Conservation (phyloP, 768 basidiomycete genomes). For the Collybiopsis luxurians region DNA sequence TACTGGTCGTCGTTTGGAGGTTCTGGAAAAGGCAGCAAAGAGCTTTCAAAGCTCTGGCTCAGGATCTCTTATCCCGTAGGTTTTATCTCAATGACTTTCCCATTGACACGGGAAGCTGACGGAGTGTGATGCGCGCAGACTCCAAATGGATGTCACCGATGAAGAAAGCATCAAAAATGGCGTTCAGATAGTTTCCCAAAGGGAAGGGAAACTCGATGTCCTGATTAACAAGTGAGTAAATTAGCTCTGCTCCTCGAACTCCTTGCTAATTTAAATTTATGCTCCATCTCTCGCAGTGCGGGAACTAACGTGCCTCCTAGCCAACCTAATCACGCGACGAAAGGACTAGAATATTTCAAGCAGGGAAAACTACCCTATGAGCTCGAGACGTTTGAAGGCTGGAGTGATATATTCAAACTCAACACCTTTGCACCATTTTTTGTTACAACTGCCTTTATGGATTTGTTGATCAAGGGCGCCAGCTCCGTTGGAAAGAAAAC, state of each 20-base stretch:
- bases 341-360: neutral
- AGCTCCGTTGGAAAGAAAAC: neutral
- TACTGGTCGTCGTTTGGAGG: neutral
- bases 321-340: neutral
- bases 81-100: neutral
- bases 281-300: neutral
- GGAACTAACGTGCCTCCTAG: neutral
- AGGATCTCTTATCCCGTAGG: neutral
- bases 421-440: slow-evolving; percentile 8
- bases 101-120: neutral
- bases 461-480: slow-evolving; percentile 35
- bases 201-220: slow-evolving; percentile 2
- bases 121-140: neutral
- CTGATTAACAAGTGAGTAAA: slow-evolving; percentile 5
- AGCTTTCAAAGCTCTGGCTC: neutral
- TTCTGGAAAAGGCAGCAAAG: neutral
- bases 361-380: neutral
- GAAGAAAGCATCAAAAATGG: neutral
- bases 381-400: neutral
- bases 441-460: slow-evolving; percentile 15
- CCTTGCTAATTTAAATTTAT: too few species aligned
- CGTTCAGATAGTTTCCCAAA: neutral
- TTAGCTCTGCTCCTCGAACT: too few species aligned
- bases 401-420: neutral
- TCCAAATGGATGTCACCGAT: neutral